Conservation (phyloP, 2,329 filamentous ascomycete species). For the Aureobasidium uvarum region DNA sequence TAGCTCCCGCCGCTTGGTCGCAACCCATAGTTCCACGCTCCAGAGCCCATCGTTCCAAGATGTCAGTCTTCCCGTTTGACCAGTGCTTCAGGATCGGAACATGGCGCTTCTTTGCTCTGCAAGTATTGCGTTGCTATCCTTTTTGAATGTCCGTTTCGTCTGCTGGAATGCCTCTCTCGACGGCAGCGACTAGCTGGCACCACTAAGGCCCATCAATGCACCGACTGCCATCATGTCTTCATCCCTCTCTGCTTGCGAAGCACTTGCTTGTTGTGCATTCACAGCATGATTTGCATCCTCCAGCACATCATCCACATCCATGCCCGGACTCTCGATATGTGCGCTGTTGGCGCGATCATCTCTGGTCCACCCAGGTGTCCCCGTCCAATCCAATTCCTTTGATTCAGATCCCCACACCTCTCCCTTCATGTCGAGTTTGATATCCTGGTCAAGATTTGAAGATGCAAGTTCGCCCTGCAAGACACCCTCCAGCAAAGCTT, state of each 20-base stretch:
- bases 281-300: background rate
- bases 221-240: conserved; percentile 30
- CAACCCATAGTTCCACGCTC: background rate
- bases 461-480: conserved; percentile 66
- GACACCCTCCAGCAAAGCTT: conserved; percentile 72
- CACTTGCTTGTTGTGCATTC: conserved; percentile 32
- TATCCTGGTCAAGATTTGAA: conserved; percentile 36
- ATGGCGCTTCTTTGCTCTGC: background rate
- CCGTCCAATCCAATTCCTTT: conserved; percentile 13
- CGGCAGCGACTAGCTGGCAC: background rate
- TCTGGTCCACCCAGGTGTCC: background rate
- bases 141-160: background rate
- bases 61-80: background rate
- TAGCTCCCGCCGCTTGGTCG: background rate
- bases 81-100: background rate
- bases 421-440: conserved; percentile 26
- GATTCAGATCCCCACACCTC: conserved; percentile 17
- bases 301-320: conserved; percentile 10
- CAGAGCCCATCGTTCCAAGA: background rate
- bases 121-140: background rate
- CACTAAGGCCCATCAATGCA: conserved; percentile 30
- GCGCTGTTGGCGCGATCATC: background rate
- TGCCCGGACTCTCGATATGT: background rate
- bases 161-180: too few species aligned
- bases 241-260: conserved; percentile 27